phyloP scores from a whole-genome alignment of 1,284 basidiomycete species.

The Naganishia sp. region DNA sequence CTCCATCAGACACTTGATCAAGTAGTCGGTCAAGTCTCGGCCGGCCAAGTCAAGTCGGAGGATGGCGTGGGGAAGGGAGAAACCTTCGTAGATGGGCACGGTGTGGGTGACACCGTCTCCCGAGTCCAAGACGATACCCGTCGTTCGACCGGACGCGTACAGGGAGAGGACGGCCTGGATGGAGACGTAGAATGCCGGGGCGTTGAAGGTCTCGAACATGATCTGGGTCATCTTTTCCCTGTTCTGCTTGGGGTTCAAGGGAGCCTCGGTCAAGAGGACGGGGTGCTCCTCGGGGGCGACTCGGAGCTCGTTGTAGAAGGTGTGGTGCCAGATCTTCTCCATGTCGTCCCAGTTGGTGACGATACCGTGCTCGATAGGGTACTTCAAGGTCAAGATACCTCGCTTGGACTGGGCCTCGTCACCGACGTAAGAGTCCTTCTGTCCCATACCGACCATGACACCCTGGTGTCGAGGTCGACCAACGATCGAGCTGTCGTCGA shows the following conservation, averaged over 20 bases:
- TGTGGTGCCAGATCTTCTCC: constrained; percentile 95
- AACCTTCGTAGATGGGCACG: constrained; percentile 93
- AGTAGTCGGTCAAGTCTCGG: constrained; percentile 88
- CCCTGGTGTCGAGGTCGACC: constrained; percentile 89
- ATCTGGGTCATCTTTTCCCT: constrained; percentile 97
- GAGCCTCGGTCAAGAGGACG: constrained; percentile 89
- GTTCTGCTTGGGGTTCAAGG: constrained; percentile 92
- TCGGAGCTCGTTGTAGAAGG: constrained; percentile 84
- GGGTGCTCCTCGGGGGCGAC: constrained; percentile 82
- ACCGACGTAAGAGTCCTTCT: constrained; percentile 86
- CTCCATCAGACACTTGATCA: constrained; percentile 91
- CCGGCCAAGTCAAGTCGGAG: constrained; percentile 92
- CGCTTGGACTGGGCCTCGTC: constrained; percentile 95
- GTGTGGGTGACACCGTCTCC: constrained; percentile 93
- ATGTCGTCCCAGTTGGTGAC: constrained; percentile 97
- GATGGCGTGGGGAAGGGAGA: constrained; percentile 92
- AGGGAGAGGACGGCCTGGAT: constrained; percentile 91
- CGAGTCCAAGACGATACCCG: constrained; percentile 91
- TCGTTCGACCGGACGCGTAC: constrained; percentile 87
- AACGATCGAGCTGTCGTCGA: constrained; percentile 72
- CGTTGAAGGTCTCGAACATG: constrained; percentile 97
- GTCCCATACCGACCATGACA: constrained; percentile 87
- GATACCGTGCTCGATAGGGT: constrained; percentile 71
- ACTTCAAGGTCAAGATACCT: constrained; percentile 89
- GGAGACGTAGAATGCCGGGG: constrained; percentile 87